Evolutionary conservation across 768 basidiomycete species (phyloP), one percentile per base, ranked within the genome.

Genomic region (Boletellus ananas): DNA sequence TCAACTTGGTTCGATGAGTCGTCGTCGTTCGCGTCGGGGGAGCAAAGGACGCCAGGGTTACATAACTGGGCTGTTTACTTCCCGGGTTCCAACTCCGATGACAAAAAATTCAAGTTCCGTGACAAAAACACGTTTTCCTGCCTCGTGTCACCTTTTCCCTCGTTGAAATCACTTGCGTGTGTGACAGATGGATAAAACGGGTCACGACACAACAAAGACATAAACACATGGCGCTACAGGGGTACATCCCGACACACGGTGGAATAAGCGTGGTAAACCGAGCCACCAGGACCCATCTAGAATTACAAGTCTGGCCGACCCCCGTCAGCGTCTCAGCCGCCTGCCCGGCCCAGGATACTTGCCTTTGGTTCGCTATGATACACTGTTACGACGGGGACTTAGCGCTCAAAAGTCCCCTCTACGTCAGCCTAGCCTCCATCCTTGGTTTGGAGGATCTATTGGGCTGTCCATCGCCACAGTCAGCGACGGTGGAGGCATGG

Each of bases 401-500:
- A 59, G 37, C 27, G 18, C 3, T 55, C 47, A 65, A 63, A 65
- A 63, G 63, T 59, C 58, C 63, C 60, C 18, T 49, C 51, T 56
- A 39, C 39, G 49, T 48, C 34, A 33, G 51, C 44, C 29, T 29
- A 38, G 20, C 25, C 21, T 39, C 47, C 49, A 20, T 43, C 37
- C 25, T 64, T 4, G 35, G 5, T 45, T 20, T 54, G 38, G 60
- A 57, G 47, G 54, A 42, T 48, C 51, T 57, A 44, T 54, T 47
- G 11, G 63, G 63, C 63, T 65, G 6, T 21, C 13, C n/a, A 27
- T 14, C 48, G 5, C 18, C 17, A 27, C 47, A 2, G 45, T 63
- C 39, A 63, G 54, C 40, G 9, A 44, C 18, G 16, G 34, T 1
- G 8, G 33, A 2, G 18, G 33, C 34, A 1, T 18, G 48, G 44